Evolutionary conservation across 108 stramenopile species (phyloP), one percentile per base, ranked within the genome.

Genomic region (Discostella pseudostelligera): DNA sequence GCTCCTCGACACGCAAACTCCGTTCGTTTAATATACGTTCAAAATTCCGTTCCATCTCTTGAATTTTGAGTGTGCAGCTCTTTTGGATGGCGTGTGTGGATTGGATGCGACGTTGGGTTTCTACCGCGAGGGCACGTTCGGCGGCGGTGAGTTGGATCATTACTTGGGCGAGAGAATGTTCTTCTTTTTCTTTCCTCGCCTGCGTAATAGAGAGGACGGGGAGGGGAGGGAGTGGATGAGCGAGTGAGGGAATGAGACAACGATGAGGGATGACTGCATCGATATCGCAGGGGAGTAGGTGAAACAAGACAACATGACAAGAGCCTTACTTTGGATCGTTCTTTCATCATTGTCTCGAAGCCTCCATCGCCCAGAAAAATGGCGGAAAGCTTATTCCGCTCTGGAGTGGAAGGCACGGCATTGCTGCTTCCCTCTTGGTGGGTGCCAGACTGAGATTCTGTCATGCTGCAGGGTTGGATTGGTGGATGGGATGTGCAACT

Each of bases 41-140:
- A 21, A 88, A 68, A 17, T 81, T 62, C 20, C 74, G 40, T 80
- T 93, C 84, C 84, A 90, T 80, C 49, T 86, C 78, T 28, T 69
- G 59, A n/a, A 90, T 79, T 64, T 82, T 78, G 61, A 67, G 69
- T 25, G 76, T 79, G 51, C 87, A 86, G 39, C 68, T 60, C 19
- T 77, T 65, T 57, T 89, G 82, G 16, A 93, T 62, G 36, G 63
- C 60, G 28, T 83, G 84, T 7, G 84, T 86, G 25, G 86, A 82
- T 62, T 93, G 87, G 32, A 93, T 83, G 20, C 92, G 84, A 36
- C 92, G 80, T 63, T 89, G 90, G 4, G 81, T 84, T 74, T 93
- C 89, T 9, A 84, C 78, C 1, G 84, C 72, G 57, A 93, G 70
- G 1, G 87, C 83, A 62, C 81, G 61, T 55, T 93, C 92, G 16